These are phyloP conservation scores for Rhytidiadelphus loreus DNA, from an alignment of 225 moss, liverwort and hornwort species.

Conservation along the genomic window DNA sequence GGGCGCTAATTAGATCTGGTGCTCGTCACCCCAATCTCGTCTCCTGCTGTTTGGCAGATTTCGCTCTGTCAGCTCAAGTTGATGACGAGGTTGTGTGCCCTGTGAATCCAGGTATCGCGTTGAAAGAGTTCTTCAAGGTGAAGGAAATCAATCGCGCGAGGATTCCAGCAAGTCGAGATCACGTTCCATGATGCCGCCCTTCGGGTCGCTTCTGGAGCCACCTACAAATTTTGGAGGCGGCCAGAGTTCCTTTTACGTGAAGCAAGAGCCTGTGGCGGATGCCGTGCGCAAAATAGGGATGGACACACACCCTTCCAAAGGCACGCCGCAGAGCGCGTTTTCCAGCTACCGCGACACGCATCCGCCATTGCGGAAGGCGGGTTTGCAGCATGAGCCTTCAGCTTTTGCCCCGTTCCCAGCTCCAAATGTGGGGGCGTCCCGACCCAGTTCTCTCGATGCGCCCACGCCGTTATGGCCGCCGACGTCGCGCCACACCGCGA, in stretches of 20 bases:
- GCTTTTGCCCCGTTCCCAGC: slow-evolving; percentile 36
- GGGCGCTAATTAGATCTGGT: neutral
- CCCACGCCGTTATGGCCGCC: neutral
- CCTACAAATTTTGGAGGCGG: slow-evolving; percentile 17
- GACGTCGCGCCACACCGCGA: neutral
- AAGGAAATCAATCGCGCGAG: neutral
- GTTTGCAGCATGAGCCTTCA: slow-evolving; percentile 29
- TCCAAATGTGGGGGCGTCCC: neutral
- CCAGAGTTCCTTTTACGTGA: slow-evolving; percentile 32
- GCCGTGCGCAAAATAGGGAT: slow-evolving; percentile 11
- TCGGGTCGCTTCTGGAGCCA: slow-evolving; percentile 49
- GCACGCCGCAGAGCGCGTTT: slow-evolving; percentile 25
- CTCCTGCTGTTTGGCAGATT: neutral
- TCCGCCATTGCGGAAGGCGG: slow-evolving; percentile 7
- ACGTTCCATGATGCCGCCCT: slow-evolving; percentile 56
- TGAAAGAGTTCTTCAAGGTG: neutral
- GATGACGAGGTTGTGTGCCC: neutral
- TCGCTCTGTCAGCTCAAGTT: neutral
- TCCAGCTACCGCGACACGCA: slow-evolving; percentile 35
- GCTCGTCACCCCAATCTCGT: neutral
- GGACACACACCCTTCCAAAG: slow-evolving; percentile 6
- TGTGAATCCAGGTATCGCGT: slow-evolving; percentile 1
- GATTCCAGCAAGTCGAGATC: neutral
- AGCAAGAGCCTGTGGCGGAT: slow-evolving; percentile 33
- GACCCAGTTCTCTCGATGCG: neutral